phyloP scores from a whole-genome alignment of 805 yeast species.

The Henningerozyma blattae region DNA sequence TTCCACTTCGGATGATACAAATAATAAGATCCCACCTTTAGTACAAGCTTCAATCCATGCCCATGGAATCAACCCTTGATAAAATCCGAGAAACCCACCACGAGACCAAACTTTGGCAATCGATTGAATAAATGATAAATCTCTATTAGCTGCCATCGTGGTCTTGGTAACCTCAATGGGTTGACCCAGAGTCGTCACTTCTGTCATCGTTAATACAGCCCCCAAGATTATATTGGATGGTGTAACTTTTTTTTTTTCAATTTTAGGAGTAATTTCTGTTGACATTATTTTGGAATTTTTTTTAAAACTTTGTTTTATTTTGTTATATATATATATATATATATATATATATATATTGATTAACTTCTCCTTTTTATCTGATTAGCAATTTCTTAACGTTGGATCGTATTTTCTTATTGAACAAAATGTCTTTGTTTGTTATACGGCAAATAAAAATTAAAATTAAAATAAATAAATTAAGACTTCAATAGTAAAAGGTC shows the following conservation, averaged over 20 bases:
- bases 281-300: not conserved
- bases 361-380: too few species aligned
- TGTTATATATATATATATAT: too few species aligned
- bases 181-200: conserved; percentile 91
- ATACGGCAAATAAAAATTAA: too few species aligned
- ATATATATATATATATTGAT: too few species aligned
- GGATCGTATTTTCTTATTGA: too few species aligned
- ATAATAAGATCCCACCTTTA: conserved; percentile 90
- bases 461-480: too few species aligned
- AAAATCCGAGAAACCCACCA: conserved; percentile 87
- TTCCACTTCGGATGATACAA: conserved; percentile 88
- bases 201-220: conserved; percentile 85
- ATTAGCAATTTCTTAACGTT: too few species aligned
- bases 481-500: too few species aligned
- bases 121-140: conserved; percentile 54
- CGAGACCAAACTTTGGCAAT: conserved; percentile 75
- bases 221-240: conserved; percentile 86
- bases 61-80: conserved; percentile 98
- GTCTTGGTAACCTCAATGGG: conserved; percentile 94
- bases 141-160: conserved; percentile 96
- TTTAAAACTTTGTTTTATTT: too few species aligned
- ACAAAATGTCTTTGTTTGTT: too few species aligned
- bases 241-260: conserved; percentile 73
- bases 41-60: conserved; percentile 99
- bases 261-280: not conserved